phyloP scores from a whole-genome alignment of 306 rosid species.

The Vigna angularis region DNA sequence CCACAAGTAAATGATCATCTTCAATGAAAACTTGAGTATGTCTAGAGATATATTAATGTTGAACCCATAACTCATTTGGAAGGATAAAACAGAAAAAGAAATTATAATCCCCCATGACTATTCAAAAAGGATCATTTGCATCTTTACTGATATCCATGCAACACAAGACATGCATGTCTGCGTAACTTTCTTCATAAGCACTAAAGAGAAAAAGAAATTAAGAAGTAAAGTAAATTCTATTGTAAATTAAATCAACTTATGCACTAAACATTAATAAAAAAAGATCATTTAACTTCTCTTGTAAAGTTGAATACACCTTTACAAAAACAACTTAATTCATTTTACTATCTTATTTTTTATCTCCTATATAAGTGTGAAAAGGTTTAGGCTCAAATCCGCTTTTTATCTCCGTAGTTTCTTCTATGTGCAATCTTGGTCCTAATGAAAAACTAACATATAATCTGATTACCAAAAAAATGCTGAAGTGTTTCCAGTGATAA shows the following conservation, averaged over 20 bases:
- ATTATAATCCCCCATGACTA: neutral
- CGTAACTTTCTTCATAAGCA: neutral
- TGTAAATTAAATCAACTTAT: neutral
- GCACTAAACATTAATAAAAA: neutral
- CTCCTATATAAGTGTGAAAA: neutral
- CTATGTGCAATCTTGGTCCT: too few species aligned
- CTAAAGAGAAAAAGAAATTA: neutral
- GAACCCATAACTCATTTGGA: constrained; percentile 10
- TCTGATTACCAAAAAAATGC: too few species aligned
- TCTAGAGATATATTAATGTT: neutral
- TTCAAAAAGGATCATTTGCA: neutral
- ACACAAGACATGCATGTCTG: neutral
- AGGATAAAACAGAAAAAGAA: constrained; percentile 1
- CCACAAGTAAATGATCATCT: neutral
- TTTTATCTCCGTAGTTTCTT: too few species aligned
- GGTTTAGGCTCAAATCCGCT: too few species aligned
- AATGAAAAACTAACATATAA: too few species aligned
- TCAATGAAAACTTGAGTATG: constrained; percentile 27
- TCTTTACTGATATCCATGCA: neutral
- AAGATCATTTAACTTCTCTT: neutral
- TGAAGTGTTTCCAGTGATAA: too few species aligned
- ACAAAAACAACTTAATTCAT: neutral
- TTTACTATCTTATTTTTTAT: neutral
- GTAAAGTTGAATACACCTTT: neutral
- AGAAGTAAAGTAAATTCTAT: neutral